Percentiles rank a stretch among this genome's conserved stretches.
Conservation (phyloP, 345 rosid species). For the Tarenaya hassleriana region DNA sequence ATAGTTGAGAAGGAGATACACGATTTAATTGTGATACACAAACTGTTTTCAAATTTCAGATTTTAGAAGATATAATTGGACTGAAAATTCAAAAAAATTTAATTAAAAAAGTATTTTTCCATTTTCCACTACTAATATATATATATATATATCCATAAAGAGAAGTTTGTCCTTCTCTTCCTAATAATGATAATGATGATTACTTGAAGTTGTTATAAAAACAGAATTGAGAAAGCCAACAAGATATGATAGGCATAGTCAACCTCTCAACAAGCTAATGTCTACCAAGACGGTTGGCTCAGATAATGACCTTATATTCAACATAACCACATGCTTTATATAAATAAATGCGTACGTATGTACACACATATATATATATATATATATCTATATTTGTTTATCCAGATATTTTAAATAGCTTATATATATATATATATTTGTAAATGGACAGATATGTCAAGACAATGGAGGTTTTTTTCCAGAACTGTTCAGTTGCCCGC, state of each 20-base stretch:
- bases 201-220: constrained; percentile 1
- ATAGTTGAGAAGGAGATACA: too few species aligned
- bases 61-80: too few species aligned
- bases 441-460: too few species aligned
- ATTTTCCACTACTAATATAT: too few species aligned
- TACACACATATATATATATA: constrained; percentile 3
- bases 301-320: constrained; percentile 12
- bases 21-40: too few species aligned
- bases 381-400: too few species aligned
- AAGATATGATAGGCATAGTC: constrained; percentile 17
- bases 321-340: background rate
- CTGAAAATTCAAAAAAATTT: too few species aligned
- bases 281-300: constrained; percentile 26
- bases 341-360: constrained; percentile 3
- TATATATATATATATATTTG: background rate
- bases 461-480: constrained; percentile 5
- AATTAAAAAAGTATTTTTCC: too few species aligned
- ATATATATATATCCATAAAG: too few species aligned
- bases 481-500: background rate
- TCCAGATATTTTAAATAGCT: constrained; percentile 3
- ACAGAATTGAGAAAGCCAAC: constrained; percentile 16
- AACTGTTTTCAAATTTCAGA: too few species aligned
- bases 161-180: too few species aligned
- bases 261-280: constrained; percentile 19
- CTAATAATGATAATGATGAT: too few species aligned